phyloP scores from a whole-genome alignment of 2,329 filamentous ascomycete genomes.

The Ceratocystis ficicola region DNA sequence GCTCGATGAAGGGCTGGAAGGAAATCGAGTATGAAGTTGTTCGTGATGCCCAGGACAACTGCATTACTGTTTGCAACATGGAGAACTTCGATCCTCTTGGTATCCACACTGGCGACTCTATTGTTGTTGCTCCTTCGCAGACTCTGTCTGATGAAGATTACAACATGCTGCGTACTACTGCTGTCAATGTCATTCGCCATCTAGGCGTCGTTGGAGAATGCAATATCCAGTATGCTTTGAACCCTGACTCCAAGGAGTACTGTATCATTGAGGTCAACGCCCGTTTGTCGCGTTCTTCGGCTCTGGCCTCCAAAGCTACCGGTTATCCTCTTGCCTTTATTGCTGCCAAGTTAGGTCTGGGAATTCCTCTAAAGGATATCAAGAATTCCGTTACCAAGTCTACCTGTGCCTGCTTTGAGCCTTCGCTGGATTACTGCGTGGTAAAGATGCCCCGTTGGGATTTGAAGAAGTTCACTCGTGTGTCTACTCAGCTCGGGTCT shows the following conservation, averaged over 20 bases:
- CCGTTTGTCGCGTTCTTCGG: conserved; percentile 86
- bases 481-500: conserved; percentile 88
- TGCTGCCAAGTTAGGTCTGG: conserved; percentile 88
- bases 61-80: conserved; percentile 99
- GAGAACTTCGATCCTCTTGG: conserved; percentile 98
- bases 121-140: conserved; percentile 93
- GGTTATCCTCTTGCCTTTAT: conserved; percentile 95
- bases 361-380: conserved; percentile 91
- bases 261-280: conserved; percentile 99
- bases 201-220: conserved; percentile 96
- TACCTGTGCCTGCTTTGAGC: conserved; percentile 96
- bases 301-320: conserved; percentile 90
- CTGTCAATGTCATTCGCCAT: conserved; percentile 93
- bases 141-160: conserved; percentile 96
- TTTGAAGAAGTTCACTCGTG: conserved; percentile 94
- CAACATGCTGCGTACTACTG: conserved; percentile 96
- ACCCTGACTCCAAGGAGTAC: conserved; percentile 90
- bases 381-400: conserved; percentile 91
- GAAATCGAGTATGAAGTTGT: conserved; percentile 99
- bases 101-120: conserved; percentile 96
- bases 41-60: conserved; percentile 89
- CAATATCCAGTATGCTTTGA: conserved; percentile 96
- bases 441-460: conserved; percentile 99
- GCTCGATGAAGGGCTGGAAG: conserved; percentile 99
- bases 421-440: conserved; percentile 92